Base-by-base conservation (phyloP, 2,329 filamentous ascomycete species). In the Cladosporium austrohemisphaericum region DNA sequence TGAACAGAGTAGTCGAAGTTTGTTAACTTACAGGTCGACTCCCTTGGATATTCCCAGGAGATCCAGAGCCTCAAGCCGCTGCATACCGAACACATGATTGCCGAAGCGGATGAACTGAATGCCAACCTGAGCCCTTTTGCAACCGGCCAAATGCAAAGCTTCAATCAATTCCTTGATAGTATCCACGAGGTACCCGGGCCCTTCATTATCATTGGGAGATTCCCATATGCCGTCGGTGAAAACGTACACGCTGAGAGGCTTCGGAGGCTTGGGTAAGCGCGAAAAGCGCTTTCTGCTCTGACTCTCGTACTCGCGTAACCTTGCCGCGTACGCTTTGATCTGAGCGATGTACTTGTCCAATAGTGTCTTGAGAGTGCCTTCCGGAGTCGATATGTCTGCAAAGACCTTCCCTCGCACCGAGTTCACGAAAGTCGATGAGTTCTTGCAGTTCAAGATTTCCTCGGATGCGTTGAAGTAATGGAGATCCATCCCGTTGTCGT, bases 61-160 rank as follows among this genome's bases (percentile, higher is more conserved):
- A 41, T 53, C 52, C 8, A 61, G 43, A 3, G 36, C 11, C 5
- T 52, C 31, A 7, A 60, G 51, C 16, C 46, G 33, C 3, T 45
- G 9, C 20, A 47, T 43, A n/a, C 53, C 56, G 10, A 36, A n/a
- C 32, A 33, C 23, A 36, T 57, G 33, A 18, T 54, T 41, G 3
- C 60, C 60, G 46, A 62, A 61, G 2, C 54, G 53, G 36, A 62
- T 56, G 49, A 62, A 60, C 32, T 62, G 60, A 9, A 62, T 58
- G 8, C 57, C 60, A n/a, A 61, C 33, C 13, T 59, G 46, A 3
- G 37, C 9, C 18, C 29, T 33, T 3, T 14, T 16, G 8, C 23
- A 41, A 9, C 25, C 33, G 18, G 26, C 25, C 2, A 19, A 14
- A 5, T 10, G n/a, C 11, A 51, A 18, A 11, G 20, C 25, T 14